Percentiles rank a stretch among this genome's conserved stretches.
phyloP scores from a whole-genome alignment of 1,284 basidiomycete genomes.

The Sanghuangporus sanghuang region DNA sequence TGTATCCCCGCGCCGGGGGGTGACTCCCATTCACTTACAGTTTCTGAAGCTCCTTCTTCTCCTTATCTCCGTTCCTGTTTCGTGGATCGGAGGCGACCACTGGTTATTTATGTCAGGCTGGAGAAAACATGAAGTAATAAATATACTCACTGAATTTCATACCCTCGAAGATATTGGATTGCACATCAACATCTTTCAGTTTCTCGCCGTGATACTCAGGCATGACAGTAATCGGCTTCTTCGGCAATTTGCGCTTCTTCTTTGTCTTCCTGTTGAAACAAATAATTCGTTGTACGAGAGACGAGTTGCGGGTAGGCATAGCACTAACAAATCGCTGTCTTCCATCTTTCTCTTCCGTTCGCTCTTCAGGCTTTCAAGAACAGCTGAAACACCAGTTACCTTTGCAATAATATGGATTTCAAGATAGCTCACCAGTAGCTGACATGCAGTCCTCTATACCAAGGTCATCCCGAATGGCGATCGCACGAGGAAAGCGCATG shows the following conservation, averaged over 20 bases:
- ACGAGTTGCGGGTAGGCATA: background rate
- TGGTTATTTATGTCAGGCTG: constrained; percentile 26
- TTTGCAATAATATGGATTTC: background rate
- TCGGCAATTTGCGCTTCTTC: constrained; percentile 58
- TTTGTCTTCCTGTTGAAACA: constrained; percentile 39
- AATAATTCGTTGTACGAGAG: background rate
- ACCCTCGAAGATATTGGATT: constrained; percentile 64
- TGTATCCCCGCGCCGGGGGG: too few relatives aligned
- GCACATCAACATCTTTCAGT: constrained; percentile 50
- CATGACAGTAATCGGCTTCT: constrained; percentile 62
- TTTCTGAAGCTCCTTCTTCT: constrained; percentile 60
- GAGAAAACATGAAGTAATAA: background rate
- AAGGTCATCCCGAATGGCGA: constrained; percentile 73
- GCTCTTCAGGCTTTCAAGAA: constrained; percentile 52
- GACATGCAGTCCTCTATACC: constrained; percentile 63
- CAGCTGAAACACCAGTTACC: constrained; percentile 25
- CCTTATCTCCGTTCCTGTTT: constrained; percentile 60
- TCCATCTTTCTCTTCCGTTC: constrained; percentile 72
- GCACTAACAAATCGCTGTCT: constrained; percentile 44
- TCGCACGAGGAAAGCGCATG: constrained; percentile 86
- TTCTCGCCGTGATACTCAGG: constrained; percentile 61
- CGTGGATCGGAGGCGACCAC: constrained; percentile 77
- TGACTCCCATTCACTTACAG: constrained; percentile 37
- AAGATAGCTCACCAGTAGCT: constrained; percentile 49
- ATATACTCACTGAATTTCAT: constrained; percentile 69